These are phyloP conservation scores for Lolium rigidum DNA, from an alignment of 176 grass and related monocot genomes.

Conservation along the genomic window DNA sequence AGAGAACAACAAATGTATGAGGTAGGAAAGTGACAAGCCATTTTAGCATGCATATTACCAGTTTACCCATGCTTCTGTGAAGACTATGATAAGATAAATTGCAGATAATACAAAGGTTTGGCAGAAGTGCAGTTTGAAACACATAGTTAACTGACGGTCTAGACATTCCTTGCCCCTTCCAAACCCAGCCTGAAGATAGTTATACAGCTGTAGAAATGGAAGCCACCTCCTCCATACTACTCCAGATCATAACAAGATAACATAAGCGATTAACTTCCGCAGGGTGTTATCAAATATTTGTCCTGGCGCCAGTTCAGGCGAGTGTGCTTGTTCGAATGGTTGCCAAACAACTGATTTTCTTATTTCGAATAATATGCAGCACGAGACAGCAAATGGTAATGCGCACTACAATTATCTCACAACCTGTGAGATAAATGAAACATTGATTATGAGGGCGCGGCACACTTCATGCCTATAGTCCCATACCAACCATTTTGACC, in stretches of 20 bases:
- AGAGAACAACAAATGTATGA: background rate
- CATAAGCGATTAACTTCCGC: background rate
- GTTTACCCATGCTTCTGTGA: background rate
- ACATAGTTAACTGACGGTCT: background rate
- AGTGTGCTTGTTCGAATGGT: background rate
- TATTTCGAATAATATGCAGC: constrained; percentile 13
- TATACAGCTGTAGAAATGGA: constrained; percentile 18
- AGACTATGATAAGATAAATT: background rate
- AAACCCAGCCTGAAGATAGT: constrained; percentile 2
- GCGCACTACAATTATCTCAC: background rate
- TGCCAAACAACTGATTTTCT: constrained; percentile 12
- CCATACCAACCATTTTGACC: constrained; percentile 21
- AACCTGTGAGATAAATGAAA: background rate
- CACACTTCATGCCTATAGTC: background rate
- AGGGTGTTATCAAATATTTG: background rate
- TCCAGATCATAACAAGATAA: background rate
- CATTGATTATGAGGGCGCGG: background rate
- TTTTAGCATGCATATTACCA: background rate
- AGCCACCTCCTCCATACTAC: constrained; percentile 17
- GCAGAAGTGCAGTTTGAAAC: background rate
- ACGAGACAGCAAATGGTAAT: background rate
- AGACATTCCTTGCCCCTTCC: background rate
- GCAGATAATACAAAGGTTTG: background rate
- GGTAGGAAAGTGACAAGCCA: background rate
- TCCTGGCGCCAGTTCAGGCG: background rate